phyloP scores from a whole-genome alignment of 768 basidiomycete genomes.

The Suillus sp. region DNA sequence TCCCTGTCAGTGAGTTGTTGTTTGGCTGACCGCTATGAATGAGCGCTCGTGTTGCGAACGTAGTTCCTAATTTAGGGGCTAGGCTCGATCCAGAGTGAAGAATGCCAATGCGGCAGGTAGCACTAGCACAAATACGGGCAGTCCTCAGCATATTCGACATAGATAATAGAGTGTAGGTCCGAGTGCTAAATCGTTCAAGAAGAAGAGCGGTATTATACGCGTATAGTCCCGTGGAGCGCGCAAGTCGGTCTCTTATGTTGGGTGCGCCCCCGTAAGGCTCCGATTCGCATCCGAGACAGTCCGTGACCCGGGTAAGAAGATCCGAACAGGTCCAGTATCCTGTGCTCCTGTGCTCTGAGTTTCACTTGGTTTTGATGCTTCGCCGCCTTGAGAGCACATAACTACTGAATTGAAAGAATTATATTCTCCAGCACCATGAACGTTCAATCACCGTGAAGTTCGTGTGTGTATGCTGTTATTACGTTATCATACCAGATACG shows the following conservation, averaged over 20 bases:
- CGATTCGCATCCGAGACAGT: slow-evolving; percentile 23
- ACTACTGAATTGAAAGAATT: not conserved
- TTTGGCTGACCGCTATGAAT: slow-evolving; percentile 31
- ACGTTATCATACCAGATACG: slow-evolving; percentile 16
- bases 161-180: not conserved
- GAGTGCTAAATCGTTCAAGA: not conserved
- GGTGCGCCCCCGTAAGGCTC: slow-evolving; percentile 23
- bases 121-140: slow-evolving; percentile 11
- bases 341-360: not conserved
- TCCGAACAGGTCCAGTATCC: too few relatives aligned
- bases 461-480: not conserved
- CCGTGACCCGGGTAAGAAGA: slow-evolving; percentile 7
- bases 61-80: slow-evolving; percentile 13
- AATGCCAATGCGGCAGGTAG: slow-evolving; percentile 15
- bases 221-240: not conserved
- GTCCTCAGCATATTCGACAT: slow-evolving; percentile 15
- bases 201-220: not conserved
- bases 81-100: slow-evolving; percentile 13
- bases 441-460: not conserved
- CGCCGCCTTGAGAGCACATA: not conserved
- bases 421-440: not conserved
- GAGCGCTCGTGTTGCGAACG: slow-evolving; percentile 10
- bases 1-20: slow-evolving; percentile 27
- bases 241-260: slow-evolving; percentile 24
- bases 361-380: not conserved